Evolutionary conservation across 495 filamentous ascomycete genomes (phyloP), one percentile per base, ranked within the genome.

Genomic region (Aspergillus carlsbadensis): DNA sequence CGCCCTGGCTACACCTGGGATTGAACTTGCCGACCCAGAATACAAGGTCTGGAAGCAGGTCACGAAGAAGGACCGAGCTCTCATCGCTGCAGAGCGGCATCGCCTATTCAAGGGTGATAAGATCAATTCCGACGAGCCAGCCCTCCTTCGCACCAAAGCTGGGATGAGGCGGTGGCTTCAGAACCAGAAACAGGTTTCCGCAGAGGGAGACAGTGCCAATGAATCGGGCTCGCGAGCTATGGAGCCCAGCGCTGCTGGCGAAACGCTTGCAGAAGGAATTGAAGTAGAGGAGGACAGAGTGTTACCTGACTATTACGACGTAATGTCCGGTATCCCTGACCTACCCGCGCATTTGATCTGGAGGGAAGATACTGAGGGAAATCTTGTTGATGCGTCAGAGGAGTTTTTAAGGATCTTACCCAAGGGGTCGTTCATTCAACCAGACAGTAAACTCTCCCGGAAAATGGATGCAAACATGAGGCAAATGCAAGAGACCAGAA

Each of bases 1-100:
- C 53, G 76, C 73, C n/a, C 58, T 77, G 24, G 66, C 69, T 11
- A 69, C 68, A 6, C 61, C 74, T 10, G 74, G 72, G 3, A 63
- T 70, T 14, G 87, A 88, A 43, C 63, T 84, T 46, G 87, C 96
- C 59, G 92, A 97, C 62, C 84, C 90, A 1, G 92, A 96, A 61
- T 96, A 92, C 75, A 95, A 95, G 66, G 89, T 92, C 37, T 99
- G 94, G 94, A 99, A 98, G 76, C 92, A 96, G 68, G 90, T 96
- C 35, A 99, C 94, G 2, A 97, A 97, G 72, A 96, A 95, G 68
- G 92, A 95, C 58, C 85, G 94, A 42, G 94, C 94, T n/a, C 75
- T 88, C 13, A 84, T 93, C 36, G 91, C 94, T 10, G 83, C 87
- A 42, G 79, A 82, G 57, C 60, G 94, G 21, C 87, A 92, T 70